A percentile compares a stretch with the other conserved stretches of the same genome.
These are phyloP conservation scores for Cetradonia linearis DNA, from an alignment of 495 filamentous ascomycete species.

Conservation along the genomic window DNA sequence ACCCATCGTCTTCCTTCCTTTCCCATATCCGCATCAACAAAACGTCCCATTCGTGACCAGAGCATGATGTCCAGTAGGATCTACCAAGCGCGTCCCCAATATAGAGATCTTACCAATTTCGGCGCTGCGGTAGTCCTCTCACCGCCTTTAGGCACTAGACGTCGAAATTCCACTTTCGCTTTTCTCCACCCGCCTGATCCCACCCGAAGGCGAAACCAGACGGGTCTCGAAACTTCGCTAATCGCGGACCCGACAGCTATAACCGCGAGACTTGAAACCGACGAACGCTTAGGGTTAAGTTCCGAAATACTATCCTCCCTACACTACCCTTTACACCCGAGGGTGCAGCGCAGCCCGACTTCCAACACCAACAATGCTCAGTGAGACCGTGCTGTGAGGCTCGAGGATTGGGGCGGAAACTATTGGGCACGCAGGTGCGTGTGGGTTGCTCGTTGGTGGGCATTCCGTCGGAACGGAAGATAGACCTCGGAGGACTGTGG, in stretches of 20 bases:
- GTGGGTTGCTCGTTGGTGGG: constrained; percentile 35
- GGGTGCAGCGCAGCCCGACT: constrained; percentile 22
- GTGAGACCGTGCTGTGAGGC: constrained; percentile 40
- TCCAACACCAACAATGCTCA: constrained; percentile 24
- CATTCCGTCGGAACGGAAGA: constrained; percentile 50
- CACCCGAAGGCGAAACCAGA: constrained; percentile 21
- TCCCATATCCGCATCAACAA: constrained; percentile 32
- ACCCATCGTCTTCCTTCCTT: constrained; percentile 28
- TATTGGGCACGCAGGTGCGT: constrained; percentile 25
- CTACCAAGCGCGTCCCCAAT: constrained; percentile 52
- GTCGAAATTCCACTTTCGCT: constrained; percentile 34
- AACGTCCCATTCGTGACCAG: constrained; percentile 43
- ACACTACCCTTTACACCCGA: constrained; percentile 27
- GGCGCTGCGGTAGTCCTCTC: constrained; percentile 47
- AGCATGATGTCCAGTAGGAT: constrained; percentile 49
- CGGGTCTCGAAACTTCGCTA: constrained; percentile 28
- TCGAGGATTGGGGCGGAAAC: constrained; percentile 28
- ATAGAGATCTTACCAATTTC: constrained; percentile 50
- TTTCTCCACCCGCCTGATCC: constrained; percentile 20
- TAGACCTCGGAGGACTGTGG: constrained; percentile 54
- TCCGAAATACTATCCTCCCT: constrained; percentile 53
- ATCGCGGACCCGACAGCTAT: constrained; percentile 38
- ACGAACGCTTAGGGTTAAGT: constrained; percentile 68
- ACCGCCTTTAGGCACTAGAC: constrained; percentile 34
- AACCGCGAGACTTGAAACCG: constrained; percentile 49